A percentile compares a stretch with the other conserved stretches of the same genome.
Evolutionary conservation across 257 asterid genomes (phyloP).

Genomic region (Agastache rugosa): DNA sequence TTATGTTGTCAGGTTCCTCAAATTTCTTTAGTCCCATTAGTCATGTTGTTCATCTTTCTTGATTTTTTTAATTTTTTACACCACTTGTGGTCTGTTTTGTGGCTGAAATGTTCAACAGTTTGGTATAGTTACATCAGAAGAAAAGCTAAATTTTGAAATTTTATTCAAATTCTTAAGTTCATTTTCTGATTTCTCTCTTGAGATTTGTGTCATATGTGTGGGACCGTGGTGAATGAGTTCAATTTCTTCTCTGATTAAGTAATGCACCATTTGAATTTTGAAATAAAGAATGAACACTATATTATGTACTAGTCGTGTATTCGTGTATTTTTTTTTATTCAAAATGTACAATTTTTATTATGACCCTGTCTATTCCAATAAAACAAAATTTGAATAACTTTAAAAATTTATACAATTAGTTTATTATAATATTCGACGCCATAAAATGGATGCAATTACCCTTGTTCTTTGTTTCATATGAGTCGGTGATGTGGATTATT

Average conservation of each 20-base stretch:
- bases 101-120: not conserved
- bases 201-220: not conserved
- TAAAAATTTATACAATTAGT: too few species aligned
- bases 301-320: too few species aligned
- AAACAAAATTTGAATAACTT: too few species aligned
- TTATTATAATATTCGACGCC: too few species aligned
- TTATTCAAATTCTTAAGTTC: not conserved
- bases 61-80: not conserved
- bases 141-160: not conserved
- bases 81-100: not conserved
- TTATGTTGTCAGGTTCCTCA: slow-evolving; percentile 19
- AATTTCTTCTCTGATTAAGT: not conserved
- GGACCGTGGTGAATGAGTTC: too few species aligned
- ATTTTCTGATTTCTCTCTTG: not conserved
- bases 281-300: too few species aligned
- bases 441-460: too few species aligned
- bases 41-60: not conserved
- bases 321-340: too few species aligned
- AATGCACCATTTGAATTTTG: not conserved
- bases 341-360: too few species aligned
- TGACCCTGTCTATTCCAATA: too few species aligned
- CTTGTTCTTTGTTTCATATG: too few species aligned
- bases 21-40: not conserved
- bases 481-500: too few species aligned
- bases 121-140: not conserved